Percentiles rank a stretch among this genome's conserved stretches.
Evolutionary conservation across 768 basidiomycete species (phyloP).

Genomic region (Amanita muscaria): DNA sequence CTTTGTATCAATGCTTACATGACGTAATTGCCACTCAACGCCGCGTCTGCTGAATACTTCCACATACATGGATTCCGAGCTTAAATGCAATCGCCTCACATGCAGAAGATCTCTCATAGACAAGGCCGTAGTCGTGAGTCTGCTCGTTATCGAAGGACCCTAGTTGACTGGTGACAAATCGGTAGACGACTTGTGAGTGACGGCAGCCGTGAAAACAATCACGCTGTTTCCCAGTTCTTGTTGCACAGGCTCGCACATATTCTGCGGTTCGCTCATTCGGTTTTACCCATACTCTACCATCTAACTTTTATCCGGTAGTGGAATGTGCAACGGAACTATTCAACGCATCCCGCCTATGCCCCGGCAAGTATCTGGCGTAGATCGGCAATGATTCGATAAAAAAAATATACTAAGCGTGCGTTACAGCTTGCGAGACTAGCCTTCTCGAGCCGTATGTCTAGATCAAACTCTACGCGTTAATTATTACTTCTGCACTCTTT

Average conservation of each 20-base stretch:
- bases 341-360: slow-evolving; percentile 67
- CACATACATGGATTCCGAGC: slow-evolving; percentile 56
- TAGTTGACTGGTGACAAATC: not conserved
- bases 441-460: slow-evolving; percentile 64
- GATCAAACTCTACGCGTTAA: not conserved
- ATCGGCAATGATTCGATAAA: not conserved
- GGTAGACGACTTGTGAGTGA: slow-evolving; percentile 18
- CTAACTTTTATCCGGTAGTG: slow-evolving; percentile 35
- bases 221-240: no score
- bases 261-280: slow-evolving; percentile 48
- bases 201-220: not conserved
- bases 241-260: slow-evolving; percentile 71
- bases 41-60: not conserved
- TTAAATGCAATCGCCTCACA: slow-evolving; percentile 73
- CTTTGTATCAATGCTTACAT: not conserved
- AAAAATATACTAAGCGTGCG: not conserved
- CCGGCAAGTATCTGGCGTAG: slow-evolving; percentile 46
- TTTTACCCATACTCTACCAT: not conserved
- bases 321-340: slow-evolving; percentile 83
- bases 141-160: slow-evolving; percentile 1
- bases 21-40: slow-evolving; percentile 2
- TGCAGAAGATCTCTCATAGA: slow-evolving; percentile 61
- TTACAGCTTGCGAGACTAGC: slow-evolving; percentile 74
- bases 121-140: slow-evolving; percentile 78
- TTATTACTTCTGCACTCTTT: slow-evolving; percentile 6